phyloP scores from a whole-genome alignment of 352 stramenopile species.

The Phytophthora constricta region DNA sequence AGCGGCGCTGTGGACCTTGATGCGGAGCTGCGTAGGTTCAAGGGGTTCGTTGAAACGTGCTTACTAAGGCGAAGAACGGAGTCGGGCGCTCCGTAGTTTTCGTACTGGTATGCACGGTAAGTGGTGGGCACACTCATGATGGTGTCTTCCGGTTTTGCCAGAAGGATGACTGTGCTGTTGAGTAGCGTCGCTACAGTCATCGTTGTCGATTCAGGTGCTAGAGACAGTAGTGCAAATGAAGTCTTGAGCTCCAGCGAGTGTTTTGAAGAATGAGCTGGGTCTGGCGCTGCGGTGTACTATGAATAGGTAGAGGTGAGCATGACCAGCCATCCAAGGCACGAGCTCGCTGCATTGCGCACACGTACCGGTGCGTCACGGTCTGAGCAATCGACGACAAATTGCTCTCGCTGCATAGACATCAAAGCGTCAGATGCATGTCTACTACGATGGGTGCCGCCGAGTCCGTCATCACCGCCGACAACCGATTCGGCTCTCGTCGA shows the following conservation, averaged over 20 bases:
- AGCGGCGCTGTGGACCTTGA: constrained; percentile 54
- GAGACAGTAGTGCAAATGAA: background rate
- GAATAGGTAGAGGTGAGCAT: no score
- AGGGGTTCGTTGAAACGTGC: constrained; percentile 12
- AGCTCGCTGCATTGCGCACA: background rate
- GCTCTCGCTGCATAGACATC: background rate
- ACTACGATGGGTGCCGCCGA: background rate
- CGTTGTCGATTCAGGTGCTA: no score
- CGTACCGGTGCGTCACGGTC: no score
- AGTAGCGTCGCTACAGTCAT: constrained; percentile 13
- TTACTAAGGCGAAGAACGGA: constrained; percentile 13
- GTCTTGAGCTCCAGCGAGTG: background rate
- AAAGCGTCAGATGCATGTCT: constrained; percentile 18
- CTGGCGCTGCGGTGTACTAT: no score
- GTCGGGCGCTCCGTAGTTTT: constrained; percentile 21
- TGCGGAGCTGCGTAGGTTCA: constrained; percentile 35
- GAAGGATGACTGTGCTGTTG: background rate
- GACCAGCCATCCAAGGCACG: background rate
- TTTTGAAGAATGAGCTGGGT: background rate
- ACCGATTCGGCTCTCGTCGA: no score
- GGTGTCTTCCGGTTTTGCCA: background rate
- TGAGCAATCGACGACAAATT: background rate
- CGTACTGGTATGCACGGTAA: constrained; percentile 37
- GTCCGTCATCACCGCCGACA: no score
- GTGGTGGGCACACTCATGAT: background rate